Evolutionary conservation across 2,329 filamentous ascomycete species (phyloP).

Genomic region (Colletotrichum tamarilloi): DNA sequence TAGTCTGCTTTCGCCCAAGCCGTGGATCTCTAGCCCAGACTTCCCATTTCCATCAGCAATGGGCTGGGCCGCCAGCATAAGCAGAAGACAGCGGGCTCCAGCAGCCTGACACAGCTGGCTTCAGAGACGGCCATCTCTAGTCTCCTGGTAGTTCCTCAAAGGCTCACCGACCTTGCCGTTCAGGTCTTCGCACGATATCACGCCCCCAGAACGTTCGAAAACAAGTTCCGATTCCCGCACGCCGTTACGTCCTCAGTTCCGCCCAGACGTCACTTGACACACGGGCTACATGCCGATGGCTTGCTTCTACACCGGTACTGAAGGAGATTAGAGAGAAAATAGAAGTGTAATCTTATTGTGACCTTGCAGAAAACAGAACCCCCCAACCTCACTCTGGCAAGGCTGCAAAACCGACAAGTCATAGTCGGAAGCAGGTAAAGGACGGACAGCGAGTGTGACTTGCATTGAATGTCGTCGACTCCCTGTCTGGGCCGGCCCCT

Average conservation of each 20-base stretch:
- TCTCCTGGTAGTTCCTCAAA: background rate
- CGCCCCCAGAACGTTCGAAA: background rate
- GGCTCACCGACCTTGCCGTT: background rate
- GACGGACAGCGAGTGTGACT: background rate
- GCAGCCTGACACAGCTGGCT: slow-evolving; percentile 28
- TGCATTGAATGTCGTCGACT: background rate
- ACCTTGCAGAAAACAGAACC: background rate
- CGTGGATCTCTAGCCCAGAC: background rate
- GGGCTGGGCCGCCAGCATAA: background rate
- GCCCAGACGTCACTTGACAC: slow-evolving; percentile 26
- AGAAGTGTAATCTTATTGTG: slow-evolving; percentile 18
- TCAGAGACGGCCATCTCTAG: slow-evolving; percentile 6
- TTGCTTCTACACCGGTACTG: background rate
- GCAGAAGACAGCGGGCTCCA: slow-evolving; percentile 15
- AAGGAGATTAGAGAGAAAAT: slow-evolving; percentile 18
- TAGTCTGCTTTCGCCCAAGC: background rate
- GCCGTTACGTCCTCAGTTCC: slow-evolving; percentile 1
- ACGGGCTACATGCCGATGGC: slow-evolving; percentile 5
- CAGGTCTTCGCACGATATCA: background rate
- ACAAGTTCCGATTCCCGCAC: slow-evolving; percentile 8
- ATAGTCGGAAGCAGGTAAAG: background rate
- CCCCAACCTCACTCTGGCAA: background rate
- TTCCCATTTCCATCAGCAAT: background rate
- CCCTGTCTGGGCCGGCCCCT: background rate
- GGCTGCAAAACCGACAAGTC: background rate